Conservation (phyloP, 371 early-diverging fungal species). For the Thermomucor indicae-seudaticae region DNA sequence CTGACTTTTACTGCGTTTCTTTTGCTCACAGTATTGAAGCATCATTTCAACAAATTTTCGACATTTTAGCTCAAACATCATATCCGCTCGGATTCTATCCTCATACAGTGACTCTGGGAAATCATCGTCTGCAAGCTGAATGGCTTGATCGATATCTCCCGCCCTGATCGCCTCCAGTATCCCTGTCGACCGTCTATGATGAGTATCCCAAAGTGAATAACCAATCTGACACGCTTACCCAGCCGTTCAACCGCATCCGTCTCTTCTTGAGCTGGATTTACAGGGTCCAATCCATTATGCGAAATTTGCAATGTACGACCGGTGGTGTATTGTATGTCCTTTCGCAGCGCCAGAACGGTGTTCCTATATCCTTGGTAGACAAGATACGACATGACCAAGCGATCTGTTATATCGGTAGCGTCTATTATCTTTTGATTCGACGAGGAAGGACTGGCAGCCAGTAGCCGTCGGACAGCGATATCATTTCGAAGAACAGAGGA, state of each 20-base stretch:
- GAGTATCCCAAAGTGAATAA: too few relatives aligned
- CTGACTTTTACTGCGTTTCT: constrained; percentile 63
- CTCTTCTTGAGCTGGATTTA: constrained; percentile 11
- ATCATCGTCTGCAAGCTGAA: constrained; percentile 51
- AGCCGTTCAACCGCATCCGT: constrained; percentile 30
- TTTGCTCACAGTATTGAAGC: constrained; percentile 39
- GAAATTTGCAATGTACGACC: constrained; percentile 1
- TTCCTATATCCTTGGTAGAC: constrained; percentile 74
- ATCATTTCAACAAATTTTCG: constrained; percentile 87
- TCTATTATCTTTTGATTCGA: constrained; percentile 1
- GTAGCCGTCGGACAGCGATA: too few relatives aligned
- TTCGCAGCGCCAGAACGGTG: constrained; percentile 63
- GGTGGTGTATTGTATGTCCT: constrained; percentile 12
- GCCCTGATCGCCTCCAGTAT: too few relatives aligned
- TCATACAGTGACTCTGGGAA: constrained; percentile 61
- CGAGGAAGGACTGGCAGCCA: too few relatives aligned
- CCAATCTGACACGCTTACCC: constrained; percentile 18
- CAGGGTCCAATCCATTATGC: constrained; percentile 8
- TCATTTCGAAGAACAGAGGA: too few relatives aligned
- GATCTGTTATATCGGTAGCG: constrained; percentile 31
- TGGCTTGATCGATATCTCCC: constrained; percentile 75
- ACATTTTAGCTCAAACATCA: constrained; percentile 77
- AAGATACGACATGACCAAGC: constrained; percentile 71
- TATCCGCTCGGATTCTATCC: constrained; percentile 40
- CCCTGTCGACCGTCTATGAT: too few relatives aligned